Evolutionary conservation across 257 asterid species (phyloP).

Genomic region (Solanum ahanhuiri): DNA sequence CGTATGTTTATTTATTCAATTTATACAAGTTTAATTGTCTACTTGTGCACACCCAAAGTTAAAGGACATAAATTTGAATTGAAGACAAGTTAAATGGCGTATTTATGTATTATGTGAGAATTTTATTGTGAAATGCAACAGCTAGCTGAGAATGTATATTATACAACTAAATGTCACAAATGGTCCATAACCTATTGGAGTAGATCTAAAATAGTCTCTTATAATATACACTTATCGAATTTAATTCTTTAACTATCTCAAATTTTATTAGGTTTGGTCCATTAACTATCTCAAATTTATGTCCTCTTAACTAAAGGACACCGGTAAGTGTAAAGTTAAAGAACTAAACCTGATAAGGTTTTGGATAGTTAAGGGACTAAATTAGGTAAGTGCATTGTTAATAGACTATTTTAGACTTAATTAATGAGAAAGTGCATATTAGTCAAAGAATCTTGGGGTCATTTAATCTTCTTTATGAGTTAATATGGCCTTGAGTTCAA

Average conservation of each 20-base stretch:
- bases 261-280: neutral
- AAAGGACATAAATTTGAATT: no score
- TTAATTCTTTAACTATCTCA: neutral
- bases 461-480: neutral
- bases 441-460: neutral
- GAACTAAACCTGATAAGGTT: neutral
- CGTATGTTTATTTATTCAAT: no score
- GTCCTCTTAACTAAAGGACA: neutral
- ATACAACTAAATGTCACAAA: no score
- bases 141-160: no score
- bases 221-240: no score
- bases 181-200: neutral
- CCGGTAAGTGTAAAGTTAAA: neutral
- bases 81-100: fast-evolving
- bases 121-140: no score
- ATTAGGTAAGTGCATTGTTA: neutral
- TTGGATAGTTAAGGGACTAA: no score
- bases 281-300: neutral
- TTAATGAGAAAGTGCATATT: no score
- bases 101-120: neutral
- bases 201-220: no score
- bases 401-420: neutral
- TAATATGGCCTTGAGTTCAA: neutral
- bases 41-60: no score
- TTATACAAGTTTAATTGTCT: no score